These are phyloP conservation scores for Colletotrichum gloeosporioides DNA, from an alignment of 2,329 filamentous ascomycete species.

Conservation along the genomic window DNA sequence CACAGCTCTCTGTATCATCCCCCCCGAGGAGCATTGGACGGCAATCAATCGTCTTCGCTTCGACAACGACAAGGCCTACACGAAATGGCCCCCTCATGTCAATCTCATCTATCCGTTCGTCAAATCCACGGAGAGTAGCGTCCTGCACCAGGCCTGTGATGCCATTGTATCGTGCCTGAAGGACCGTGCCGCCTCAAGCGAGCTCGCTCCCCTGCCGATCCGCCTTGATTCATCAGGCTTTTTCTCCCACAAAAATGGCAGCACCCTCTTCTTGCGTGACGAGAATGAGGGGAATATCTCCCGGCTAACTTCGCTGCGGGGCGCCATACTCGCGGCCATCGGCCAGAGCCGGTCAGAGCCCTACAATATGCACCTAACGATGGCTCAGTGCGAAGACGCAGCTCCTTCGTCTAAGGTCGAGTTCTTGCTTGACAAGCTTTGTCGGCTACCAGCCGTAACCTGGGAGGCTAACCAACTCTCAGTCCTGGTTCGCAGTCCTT, in stretches of 20 bases:
- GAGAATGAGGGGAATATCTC: slow-evolving; percentile 22
- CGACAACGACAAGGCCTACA: slow-evolving; percentile 67
- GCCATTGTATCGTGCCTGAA: slow-evolving; percentile 41
- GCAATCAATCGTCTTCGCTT: slow-evolving; percentile 59
- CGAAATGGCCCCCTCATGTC: slow-evolving; percentile 70
- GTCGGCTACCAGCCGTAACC: slow-evolving; percentile 48
- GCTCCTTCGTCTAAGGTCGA: slow-evolving; percentile 46
- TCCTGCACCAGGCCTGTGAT: slow-evolving; percentile 47
- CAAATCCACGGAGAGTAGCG: slow-evolving; percentile 34
- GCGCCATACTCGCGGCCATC: slow-evolving; percentile 39
- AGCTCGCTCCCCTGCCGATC: slow-evolving; percentile 27
- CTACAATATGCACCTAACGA: slow-evolving; percentile 60
- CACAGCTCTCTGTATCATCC: slow-evolving; percentile 66
- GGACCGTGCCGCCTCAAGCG: background rate
- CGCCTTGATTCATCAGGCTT: slow-evolving; percentile 45
- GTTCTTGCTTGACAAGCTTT: slow-evolving; percentile 58
- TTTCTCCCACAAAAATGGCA: slow-evolving; percentile 55
- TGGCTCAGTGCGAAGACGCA: slow-evolving; percentile 61
- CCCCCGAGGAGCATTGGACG: slow-evolving; percentile 52
- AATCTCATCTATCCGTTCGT: slow-evolving; percentile 74
- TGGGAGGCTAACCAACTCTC: slow-evolving; percentile 56
- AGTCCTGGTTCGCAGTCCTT: slow-evolving; percentile 56
- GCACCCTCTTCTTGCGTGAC: slow-evolving; percentile 54
- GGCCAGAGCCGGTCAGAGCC: slow-evolving; percentile 28
- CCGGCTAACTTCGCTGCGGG: slow-evolving; percentile 37